phyloP scores from a whole-genome alignment of 331 rosid species.

The Spiraea crenata region DNA sequence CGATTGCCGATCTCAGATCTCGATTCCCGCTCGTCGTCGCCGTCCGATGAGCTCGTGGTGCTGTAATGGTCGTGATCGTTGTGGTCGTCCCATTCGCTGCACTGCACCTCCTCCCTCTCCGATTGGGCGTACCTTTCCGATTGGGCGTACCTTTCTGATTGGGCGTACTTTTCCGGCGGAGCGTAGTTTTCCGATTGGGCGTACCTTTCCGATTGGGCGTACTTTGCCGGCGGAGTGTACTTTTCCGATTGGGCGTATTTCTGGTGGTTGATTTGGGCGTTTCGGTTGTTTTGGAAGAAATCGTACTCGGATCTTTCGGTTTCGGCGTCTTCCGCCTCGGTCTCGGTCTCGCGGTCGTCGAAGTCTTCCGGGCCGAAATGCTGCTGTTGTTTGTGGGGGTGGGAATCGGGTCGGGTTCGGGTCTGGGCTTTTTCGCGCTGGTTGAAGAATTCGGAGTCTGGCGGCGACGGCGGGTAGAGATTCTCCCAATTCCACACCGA shows the following conservation, averaged over 20 bases:
- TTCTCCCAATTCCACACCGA: conserved; percentile 98
- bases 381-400: background rate
- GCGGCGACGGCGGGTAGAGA: conserved; percentile 94
- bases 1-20: conserved; percentile 67
- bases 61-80: conserved; percentile 59
- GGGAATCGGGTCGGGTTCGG: conserved; percentile 17
- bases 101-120: conserved; percentile 91
- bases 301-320: conserved; percentile 78
- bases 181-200: conserved; percentile 30
- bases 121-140: conserved; percentile 1
- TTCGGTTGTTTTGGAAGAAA: conserved; percentile 40
- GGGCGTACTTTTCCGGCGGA: background rate
- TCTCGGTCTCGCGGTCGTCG: conserved; percentile 16
- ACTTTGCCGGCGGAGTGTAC: conserved; percentile 22
- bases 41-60: conserved; percentile 65
- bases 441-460: conserved; percentile 68
- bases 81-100: conserved; percentile 95
- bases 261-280: conserved; percentile 6
- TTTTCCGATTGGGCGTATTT: conserved; percentile 29
- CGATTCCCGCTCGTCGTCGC: conserved; percentile 44
- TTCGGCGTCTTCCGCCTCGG: conserved; percentile 27
- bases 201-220: conserved; percentile 39
- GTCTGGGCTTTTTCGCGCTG: conserved; percentile 14
- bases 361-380: conserved; percentile 12
- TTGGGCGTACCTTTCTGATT: background rate